Conservation (phyloP, 2,329 filamentous ascomycete genomes). For the Raffaelea ambrosiae region DNA sequence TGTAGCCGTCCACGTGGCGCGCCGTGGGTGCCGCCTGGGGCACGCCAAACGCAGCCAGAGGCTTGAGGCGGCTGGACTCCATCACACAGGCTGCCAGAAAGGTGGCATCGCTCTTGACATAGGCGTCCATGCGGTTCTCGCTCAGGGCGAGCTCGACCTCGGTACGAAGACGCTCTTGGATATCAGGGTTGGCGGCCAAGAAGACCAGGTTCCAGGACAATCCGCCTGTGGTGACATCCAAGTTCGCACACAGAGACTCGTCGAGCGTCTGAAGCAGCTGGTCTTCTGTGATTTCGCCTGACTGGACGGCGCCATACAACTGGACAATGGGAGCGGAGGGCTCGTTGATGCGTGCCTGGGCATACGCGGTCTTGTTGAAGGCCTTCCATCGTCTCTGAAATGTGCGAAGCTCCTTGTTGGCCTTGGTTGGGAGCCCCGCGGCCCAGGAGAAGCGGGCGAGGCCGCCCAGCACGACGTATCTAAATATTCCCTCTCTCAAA, state of each 20-base stretch:
- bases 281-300: conserved; percentile 16
- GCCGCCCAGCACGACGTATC: conserved; percentile 24
- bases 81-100: conserved; percentile 25
- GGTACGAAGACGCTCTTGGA: conserved; percentile 20
- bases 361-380: conserved; percentile 22
- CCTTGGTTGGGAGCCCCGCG: conserved; percentile 18
- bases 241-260: conserved; percentile 36
- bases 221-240: conserved; percentile 34
- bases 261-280: conserved; percentile 34
- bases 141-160: conserved; percentile 15
- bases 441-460: conserved; percentile 18
- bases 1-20: conserved; percentile 23
- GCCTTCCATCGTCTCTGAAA: conserved; percentile 22
- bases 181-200: conserved; percentile 24
- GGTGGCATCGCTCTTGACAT: conserved; percentile 17
- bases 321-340: conserved; percentile 2
- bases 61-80: conserved; percentile 29
- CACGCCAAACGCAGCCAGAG: conserved; percentile 30
- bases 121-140: conserved; percentile 13
- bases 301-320: conserved; percentile 13
- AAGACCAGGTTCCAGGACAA: conserved; percentile 34
- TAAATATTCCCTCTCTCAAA: conserved; percentile 13
- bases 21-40: conserved; percentile 28
- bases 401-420: conserved; percentile 17
- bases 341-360: background rate